These are phyloP conservation scores for Durio zibethinus DNA, from an alignment of 345 rosid species.

Conservation along the genomic window DNA sequence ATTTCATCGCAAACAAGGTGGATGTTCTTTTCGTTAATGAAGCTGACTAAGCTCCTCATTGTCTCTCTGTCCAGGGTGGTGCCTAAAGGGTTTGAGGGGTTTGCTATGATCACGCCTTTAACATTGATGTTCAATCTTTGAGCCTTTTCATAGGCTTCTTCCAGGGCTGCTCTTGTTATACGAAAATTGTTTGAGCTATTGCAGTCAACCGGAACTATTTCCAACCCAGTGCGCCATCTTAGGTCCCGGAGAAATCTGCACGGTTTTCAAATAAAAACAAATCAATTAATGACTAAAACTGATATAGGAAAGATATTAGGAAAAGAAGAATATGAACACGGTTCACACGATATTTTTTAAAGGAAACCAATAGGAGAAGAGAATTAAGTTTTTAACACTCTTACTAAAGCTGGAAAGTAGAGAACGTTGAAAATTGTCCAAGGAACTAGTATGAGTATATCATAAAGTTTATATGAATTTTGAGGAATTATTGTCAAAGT, in stretches of 20 bases:
- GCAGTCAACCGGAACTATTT: conserved; percentile 58
- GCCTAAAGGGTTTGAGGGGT: conserved; percentile 91
- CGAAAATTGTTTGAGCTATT: conserved; percentile 65
- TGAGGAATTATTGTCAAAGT: background rate
- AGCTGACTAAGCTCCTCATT: conserved; percentile 41
- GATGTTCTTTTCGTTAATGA: conserved; percentile 50
- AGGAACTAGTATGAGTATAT: background rate
- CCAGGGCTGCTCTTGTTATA: conserved; percentile 48
- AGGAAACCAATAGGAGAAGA: background rate
- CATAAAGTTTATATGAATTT: background rate
- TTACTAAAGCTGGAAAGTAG: background rate
- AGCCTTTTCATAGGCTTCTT: conserved; percentile 55
- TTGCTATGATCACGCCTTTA: conserved; percentile 71
- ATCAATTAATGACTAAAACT: background rate
- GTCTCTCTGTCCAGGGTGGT: conserved; percentile 52
- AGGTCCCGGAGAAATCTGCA: conserved; percentile 78
- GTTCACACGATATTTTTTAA: background rate
- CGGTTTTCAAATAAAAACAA: background rate
- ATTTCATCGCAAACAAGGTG: conserved; percentile 85
- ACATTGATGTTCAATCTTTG: conserved; percentile 41
- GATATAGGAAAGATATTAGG: background rate
- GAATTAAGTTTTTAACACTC: conserved; percentile 7
- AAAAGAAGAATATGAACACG: background rate
- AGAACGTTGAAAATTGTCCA: background rate
- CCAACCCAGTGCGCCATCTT: conserved; percentile 77